Conservation (phyloP, 1,284 basidiomycete species). For the Puccinia horiana region DNA sequence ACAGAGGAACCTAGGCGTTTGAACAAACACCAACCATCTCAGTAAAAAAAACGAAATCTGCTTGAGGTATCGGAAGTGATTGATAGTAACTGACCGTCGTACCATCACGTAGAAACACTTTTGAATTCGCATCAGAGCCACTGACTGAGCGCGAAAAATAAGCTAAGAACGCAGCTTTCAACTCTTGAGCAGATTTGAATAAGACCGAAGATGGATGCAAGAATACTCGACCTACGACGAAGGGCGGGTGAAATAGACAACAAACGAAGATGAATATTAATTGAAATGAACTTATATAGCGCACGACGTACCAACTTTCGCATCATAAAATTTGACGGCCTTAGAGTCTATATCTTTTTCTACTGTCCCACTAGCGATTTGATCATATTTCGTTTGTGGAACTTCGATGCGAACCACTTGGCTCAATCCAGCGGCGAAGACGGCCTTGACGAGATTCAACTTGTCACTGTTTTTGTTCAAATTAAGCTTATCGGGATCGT, state of each 20-base stretch:
- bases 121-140: slow-evolving; percentile 60
- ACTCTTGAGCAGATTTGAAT: slow-evolving; percentile 69
- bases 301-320: slow-evolving; percentile 54
- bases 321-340: slow-evolving; percentile 77
- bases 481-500: slow-evolving; percentile 12
- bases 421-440: slow-evolving; percentile 81
- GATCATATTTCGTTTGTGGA: slow-evolving; percentile 79
- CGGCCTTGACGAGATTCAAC: slow-evolving; percentile 73
- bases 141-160: slow-evolving; percentile 82
- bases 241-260: slow-evolving; percentile 11
- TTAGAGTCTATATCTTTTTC: slow-evolving; percentile 77
- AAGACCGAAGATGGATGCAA: slow-evolving; percentile 81
- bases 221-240: slow-evolving; percentile 66
- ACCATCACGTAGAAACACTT: slow-evolving; percentile 81
- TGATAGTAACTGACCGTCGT: slow-evolving; percentile 69
- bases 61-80: not conserved
- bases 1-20: slow-evolving; percentile 65
- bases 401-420: slow-evolving; percentile 67
- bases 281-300: not conserved
- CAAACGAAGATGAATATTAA: not conserved
- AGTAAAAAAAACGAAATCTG: not conserved
- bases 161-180: slow-evolving; percentile 75
- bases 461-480: slow-evolving; percentile 63
- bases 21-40: slow-evolving; percentile 79
- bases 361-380: slow-evolving; percentile 74